phyloP scores from a whole-genome alignment of 371 early-diverging fungal species.

The Blyttiomyces sp. region DNA sequence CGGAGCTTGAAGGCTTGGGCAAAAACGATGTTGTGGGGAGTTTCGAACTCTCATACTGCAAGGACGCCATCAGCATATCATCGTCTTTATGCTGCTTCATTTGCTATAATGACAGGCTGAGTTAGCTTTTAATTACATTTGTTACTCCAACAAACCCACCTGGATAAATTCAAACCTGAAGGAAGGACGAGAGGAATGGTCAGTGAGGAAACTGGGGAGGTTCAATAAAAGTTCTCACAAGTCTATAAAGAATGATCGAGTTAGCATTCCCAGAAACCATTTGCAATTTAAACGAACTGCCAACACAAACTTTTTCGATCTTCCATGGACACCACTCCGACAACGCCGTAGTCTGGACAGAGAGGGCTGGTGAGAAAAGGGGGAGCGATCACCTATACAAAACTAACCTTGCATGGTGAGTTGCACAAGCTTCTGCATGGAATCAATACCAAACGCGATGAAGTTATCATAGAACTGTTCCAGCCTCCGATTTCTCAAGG shows the following conservation, averaged over 20 bases:
- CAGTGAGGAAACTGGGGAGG: neutral
- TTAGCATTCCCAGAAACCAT: neutral
- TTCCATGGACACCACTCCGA: slow-evolving; percentile 73
- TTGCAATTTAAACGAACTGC: too few species aligned
- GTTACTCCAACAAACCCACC: too few species aligned
- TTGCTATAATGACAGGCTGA: too few species aligned
- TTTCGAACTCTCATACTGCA: too few species aligned
- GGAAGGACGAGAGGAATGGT: neutral
- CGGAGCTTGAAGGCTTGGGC: too few species aligned
- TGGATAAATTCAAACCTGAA: slow-evolving; percentile 68
- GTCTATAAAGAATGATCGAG: slow-evolving; percentile 18
- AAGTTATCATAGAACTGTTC: slow-evolving; percentile 42
- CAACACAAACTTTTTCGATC: slow-evolving; percentile 76
- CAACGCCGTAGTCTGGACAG: slow-evolving; percentile 59
- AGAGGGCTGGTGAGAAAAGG: neutral
- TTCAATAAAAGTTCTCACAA: slow-evolving; percentile 20
- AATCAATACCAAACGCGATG: slow-evolving; percentile 40
- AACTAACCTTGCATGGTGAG: slow-evolving; percentile 65
- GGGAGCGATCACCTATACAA: neutral
- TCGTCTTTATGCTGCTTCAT: too few species aligned
- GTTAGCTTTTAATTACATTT: too few species aligned
- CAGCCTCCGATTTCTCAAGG: slow-evolving; percentile 28
- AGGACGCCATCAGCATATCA: too few species aligned
- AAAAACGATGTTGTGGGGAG: too few species aligned
- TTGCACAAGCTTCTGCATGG: slow-evolving; percentile 48